Evolutionary conservation across 2,329 filamentous ascomycete species (phyloP).

Genomic region (Clathrospora elynae): DNA sequence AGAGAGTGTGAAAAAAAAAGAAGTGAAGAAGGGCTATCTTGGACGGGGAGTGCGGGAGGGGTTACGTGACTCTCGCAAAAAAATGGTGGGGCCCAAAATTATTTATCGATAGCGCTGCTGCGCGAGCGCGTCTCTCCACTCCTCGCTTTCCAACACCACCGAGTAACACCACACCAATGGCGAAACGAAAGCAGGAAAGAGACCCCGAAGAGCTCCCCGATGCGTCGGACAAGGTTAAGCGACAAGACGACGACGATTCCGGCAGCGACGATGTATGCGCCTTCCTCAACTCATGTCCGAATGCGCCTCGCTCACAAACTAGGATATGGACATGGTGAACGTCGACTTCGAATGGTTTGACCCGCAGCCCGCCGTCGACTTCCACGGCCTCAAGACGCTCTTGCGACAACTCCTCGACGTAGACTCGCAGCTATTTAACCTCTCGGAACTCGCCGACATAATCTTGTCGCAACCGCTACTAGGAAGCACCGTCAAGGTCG

Average conservation of each 20-base stretch:
- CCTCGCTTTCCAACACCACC: conserved; percentile 6
- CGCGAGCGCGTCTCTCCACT: conserved; percentile 12
- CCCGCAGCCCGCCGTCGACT: conserved; percentile 85
- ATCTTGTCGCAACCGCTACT: conserved; percentile 85
- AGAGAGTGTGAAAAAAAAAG: conserved; percentile 14
- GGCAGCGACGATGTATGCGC: conserved; percentile 46
- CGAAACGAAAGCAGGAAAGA: conserved; percentile 43
- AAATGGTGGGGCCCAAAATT: conserved; percentile 9
- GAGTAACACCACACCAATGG: conserved; percentile 35
- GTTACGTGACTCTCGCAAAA: conserved; percentile 25
- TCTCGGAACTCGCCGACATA: conserved; percentile 83
- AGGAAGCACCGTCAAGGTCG: conserved; percentile 96
- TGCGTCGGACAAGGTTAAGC: conserved; percentile 38
- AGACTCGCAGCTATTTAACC: conserved; percentile 82
- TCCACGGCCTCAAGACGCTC: conserved; percentile 90
- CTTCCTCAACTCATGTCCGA: conserved; percentile 7
- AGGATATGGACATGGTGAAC: conserved; percentile 91
- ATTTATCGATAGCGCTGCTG: conserved; percentile 18
- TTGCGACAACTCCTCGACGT: conserved; percentile 90
- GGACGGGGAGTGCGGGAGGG: conserved; percentile 13
- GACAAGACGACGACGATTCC: conserved; percentile 43
- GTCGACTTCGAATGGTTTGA: conserved; percentile 99
- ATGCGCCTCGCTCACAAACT: conserved; percentile 18
- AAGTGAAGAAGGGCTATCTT: conserved; percentile 12
- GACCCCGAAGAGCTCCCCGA: conserved; percentile 46